Conservation (phyloP, 2,329 filamentous ascomycete species). For the Fonsecaea pedrosoi region DNA sequence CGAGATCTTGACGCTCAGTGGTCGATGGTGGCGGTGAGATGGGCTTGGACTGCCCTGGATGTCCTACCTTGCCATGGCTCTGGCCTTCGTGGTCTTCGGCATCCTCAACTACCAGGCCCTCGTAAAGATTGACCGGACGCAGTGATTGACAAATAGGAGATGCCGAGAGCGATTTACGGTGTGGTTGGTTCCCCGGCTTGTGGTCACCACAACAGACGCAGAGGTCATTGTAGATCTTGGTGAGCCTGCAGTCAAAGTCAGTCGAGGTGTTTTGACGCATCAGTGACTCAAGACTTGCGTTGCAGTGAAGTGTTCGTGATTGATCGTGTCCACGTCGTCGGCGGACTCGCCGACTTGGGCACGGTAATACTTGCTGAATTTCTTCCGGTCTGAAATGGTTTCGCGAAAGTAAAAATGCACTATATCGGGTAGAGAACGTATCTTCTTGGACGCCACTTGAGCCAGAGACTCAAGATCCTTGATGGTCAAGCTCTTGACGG, state of each 20-base stretch:
- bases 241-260: constrained; percentile 26
- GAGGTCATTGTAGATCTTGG: constrained; percentile 40
- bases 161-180: neutral
- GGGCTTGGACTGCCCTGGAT: neutral
- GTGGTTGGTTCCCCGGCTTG: constrained; percentile 19
- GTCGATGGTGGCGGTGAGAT: neutral
- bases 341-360: constrained; percentile 27
- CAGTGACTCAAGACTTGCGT: constrained; percentile 33
- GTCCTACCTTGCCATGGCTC: neutral
- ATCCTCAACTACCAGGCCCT: constrained; percentile 28
- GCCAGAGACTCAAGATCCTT: constrained; percentile 40
- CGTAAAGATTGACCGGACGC: constrained; percentile 33
- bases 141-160: neutral
- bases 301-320: constrained; percentile 44
- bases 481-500: constrained; percentile 38
- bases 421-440: constrained; percentile 41
- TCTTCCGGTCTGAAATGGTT: constrained; percentile 41
- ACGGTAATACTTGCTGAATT: constrained; percentile 43
- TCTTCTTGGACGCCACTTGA: constrained; percentile 32
- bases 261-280: neutral
- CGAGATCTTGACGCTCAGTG: constrained; percentile 9
- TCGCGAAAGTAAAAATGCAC: constrained; percentile 44
- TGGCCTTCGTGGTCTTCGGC: constrained; percentile 20
- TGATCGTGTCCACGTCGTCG: constrained; percentile 39
- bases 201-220: constrained; percentile 38